Evolutionary conservation across 805 yeast genomes (phyloP).

Genomic region (Hermanozyma aechmeae): DNA sequence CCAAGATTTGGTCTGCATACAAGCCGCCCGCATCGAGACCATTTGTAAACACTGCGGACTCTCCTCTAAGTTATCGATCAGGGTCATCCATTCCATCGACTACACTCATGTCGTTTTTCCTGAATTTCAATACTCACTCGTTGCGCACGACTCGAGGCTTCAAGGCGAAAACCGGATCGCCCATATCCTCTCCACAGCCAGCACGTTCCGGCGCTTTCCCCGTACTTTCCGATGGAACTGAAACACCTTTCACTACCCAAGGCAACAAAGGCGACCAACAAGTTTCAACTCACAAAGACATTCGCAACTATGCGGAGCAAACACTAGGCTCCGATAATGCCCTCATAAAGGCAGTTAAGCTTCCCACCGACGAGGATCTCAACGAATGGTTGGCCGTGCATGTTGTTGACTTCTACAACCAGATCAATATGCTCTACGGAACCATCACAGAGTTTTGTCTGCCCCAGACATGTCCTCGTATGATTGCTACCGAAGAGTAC

Average conservation of each 20-base stretch:
- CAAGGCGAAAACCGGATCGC: constrained; percentile 30
- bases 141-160: constrained; percentile 34
- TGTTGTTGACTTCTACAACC: constrained; percentile 95
- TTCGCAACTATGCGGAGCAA: constrained; percentile 85
- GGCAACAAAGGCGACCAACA: constrained; percentile 16
- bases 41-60: constrained; percentile 7
- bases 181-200: constrained; percentile 32
- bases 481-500: constrained; percentile 96
- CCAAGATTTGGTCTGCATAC: no score
- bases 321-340: constrained; percentile 91
- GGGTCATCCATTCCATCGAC: constrained; percentile 1
- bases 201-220: constrained; percentile 22
- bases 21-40: constrained; percentile 7
- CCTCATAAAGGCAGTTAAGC: constrained; percentile 82
- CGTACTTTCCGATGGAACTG: neutral
- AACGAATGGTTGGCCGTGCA: constrained; percentile 97
- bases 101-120: constrained; percentile 27
- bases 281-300: constrained; percentile 55
- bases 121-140: constrained; percentile 35
- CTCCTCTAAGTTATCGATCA: neutral
- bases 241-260: neutral
- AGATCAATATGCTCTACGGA: constrained; percentile 92
- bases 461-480: constrained; percentile 87
- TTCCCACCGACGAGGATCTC: constrained; percentile 86
- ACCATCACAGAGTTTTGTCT: constrained; percentile 95